Base-by-base conservation (phyloP, 441 rosid species). In the Syzygium syzygioides region DNA sequence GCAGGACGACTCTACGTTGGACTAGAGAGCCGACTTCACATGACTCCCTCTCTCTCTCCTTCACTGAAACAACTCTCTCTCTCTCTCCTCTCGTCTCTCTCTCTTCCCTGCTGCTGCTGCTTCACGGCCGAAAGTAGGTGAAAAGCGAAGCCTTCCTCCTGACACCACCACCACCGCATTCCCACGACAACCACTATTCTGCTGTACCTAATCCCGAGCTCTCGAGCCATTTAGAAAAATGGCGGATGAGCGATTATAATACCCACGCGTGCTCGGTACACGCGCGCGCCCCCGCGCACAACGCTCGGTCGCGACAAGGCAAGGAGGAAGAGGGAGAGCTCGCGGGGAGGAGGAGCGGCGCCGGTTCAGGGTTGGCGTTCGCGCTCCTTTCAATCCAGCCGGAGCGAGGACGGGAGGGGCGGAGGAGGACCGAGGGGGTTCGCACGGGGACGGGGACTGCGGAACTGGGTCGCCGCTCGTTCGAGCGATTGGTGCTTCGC, bases 71-170 rank as follows among this genome's bases (percentile, higher is more conserved):
- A 83, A 45, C 92, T 55, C 85, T 90, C 87, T 85, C 88, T 55
- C 89, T 62, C 87, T 80, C 26, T 15, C 6, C 41, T 15, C 37
- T 28, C 41, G n/a, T 37, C 50, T 18, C 14, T 20, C 53, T n/a
- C 32, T 34, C 34, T 37, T 76, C 41, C 34, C 34, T 26, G 64
- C 66, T 2, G 32, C 66, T 79, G 66, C 55, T 19, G 80, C 87
- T 89, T 87, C 87, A 87, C 79, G 57, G 50, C 88, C 88, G 41
- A 89, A 89, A 93, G 95, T 92, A 53, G 95, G 96, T 95, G 93
- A 90, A 95, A 96, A 93, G 96, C 96, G 93, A 93, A 90, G 90
- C 34, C 89, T 90, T 89, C 71, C 37, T 83, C 60, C 32, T 6
- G 50, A 87, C 87, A 85, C 90, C 34, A 85, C 86, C 87, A 66